phyloP scores from a whole-genome alignment of 352 stramenopile species.

The Phytophthora hibernalis region DNA sequence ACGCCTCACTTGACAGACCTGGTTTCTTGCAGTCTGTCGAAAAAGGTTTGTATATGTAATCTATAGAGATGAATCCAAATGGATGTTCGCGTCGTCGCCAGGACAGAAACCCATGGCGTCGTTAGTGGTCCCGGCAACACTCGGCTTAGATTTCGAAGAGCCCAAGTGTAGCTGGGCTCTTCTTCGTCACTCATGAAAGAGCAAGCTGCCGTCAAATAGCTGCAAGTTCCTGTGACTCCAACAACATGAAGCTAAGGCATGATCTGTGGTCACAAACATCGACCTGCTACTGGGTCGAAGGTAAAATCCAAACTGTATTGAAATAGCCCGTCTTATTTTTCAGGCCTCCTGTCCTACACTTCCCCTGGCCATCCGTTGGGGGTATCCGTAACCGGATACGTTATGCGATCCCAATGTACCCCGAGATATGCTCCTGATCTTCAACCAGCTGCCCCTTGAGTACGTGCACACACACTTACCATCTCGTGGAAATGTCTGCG shows the following conservation, averaged over 20 bases:
- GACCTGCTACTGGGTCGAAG: no score
- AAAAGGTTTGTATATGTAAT: background rate
- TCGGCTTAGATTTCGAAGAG: background rate
- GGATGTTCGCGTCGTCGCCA: background rate
- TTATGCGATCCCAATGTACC: no score
- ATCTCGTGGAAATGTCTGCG: no score
- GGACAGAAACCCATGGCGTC: background rate
- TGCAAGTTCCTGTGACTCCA: background rate
- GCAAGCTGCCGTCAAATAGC: background rate
- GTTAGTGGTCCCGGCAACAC: background rate
- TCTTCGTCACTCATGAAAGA: background rate
- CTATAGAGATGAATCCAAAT: background rate
- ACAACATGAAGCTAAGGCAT: background rate
- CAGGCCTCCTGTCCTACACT: no score
- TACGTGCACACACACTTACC: no score
- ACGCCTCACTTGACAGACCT: background rate
- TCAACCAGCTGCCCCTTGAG: no score
- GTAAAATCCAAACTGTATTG: no score
- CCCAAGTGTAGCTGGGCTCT: background rate
- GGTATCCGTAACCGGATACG: no score
- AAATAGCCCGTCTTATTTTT: no score
- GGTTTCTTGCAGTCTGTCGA: background rate
- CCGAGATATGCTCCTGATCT: no score
- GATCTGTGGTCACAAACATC: no score
- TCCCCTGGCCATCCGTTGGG: no score